phyloP scores from a whole-genome alignment of 2,329 filamentous ascomycete genomes.

The Ceratocystis papillata region DNA sequence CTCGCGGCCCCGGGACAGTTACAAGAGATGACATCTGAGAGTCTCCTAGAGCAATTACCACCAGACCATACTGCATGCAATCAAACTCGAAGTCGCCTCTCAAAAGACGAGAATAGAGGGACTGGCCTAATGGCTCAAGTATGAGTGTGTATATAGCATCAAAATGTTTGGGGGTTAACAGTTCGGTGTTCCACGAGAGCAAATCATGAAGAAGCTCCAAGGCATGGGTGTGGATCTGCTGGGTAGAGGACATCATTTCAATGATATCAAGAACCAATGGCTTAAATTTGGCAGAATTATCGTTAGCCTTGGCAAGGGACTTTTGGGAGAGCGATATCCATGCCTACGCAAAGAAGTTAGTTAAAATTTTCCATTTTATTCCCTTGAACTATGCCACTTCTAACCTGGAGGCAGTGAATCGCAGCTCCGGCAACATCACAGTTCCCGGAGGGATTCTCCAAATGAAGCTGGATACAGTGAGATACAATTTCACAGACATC shows the following conservation, averaged over 20 bases:
- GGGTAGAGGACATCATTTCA: conserved; percentile 37
- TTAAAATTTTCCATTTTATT: not conserved
- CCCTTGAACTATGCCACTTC: conserved; percentile 25
- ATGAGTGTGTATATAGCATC: conserved; percentile 48
- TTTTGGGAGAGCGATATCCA: conserved; percentile 27
- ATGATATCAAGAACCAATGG: conserved; percentile 51
- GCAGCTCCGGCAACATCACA: conserved; percentile 41
- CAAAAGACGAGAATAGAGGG: conserved; percentile 45
- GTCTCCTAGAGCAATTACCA: conserved; percentile 60
- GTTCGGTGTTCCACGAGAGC: conserved; percentile 52
- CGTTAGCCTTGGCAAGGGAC: conserved; percentile 13
- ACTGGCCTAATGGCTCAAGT: conserved; percentile 47
- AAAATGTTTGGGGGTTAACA: conserved; percentile 51
- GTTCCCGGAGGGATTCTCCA: conserved; percentile 25
- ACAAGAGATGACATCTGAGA: conserved; percentile 52
- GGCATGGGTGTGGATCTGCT: conserved; percentile 48
- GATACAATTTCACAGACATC: conserved; percentile 36
- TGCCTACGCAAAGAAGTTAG: conserved; percentile 22
- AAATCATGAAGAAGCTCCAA: conserved; percentile 56
- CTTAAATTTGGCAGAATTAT: conserved; percentile 29
- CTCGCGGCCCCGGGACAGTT: conserved; percentile 40
- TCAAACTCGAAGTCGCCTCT: conserved; percentile 54
- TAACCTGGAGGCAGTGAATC: conserved; percentile 52
- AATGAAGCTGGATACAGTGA: conserved; percentile 31
- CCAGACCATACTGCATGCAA: conserved; percentile 52